These are phyloP conservation scores for Mortierella sp. DNA, from an alignment of 371 early-diverging fungal species.

Conservation along the genomic window DNA sequence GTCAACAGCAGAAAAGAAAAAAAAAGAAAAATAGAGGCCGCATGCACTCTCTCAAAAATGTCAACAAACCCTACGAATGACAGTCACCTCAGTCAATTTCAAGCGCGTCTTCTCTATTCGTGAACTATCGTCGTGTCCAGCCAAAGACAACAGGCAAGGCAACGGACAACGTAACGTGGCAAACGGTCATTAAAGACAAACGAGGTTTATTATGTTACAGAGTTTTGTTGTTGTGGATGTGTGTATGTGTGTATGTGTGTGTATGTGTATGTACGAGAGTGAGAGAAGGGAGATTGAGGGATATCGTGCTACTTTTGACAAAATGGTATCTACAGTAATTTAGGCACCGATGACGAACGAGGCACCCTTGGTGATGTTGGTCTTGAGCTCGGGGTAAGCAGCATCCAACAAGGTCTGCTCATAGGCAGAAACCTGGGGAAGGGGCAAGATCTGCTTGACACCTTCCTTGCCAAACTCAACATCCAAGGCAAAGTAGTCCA, in stretches of 20 bases:
- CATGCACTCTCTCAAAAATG: background rate
- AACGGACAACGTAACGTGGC: background rate
- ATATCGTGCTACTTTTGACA: background rate
- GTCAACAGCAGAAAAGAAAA: background rate
- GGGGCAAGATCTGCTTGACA: slow-evolving; percentile 77
- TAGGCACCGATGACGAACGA: slow-evolving; percentile 62
- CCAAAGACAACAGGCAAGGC: background rate
- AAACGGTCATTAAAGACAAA: background rate
- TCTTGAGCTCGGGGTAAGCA: slow-evolving; percentile 83
- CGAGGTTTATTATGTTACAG: slow-evolving; percentile 7
- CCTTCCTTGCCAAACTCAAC: slow-evolving; percentile 89
- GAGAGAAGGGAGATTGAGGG: background rate
- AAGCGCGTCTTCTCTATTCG: background rate
- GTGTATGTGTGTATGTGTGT: background rate
- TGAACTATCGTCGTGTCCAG: background rate
- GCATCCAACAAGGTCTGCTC: slow-evolving; percentile 80
- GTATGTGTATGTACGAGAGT: background rate
- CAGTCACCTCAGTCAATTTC: background rate
- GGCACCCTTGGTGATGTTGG: slow-evolving; percentile 81
- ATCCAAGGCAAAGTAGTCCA: slow-evolving; percentile 87
- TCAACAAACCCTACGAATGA: slow-evolving; percentile 3
- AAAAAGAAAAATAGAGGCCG: background rate
- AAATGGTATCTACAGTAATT: background rate
- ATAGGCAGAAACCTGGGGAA: slow-evolving; percentile 74
- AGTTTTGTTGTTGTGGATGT: background rate